Base-by-base conservation (phyloP, 768 basidiomycete genomes). In the Tricholoma terreum region DNA sequence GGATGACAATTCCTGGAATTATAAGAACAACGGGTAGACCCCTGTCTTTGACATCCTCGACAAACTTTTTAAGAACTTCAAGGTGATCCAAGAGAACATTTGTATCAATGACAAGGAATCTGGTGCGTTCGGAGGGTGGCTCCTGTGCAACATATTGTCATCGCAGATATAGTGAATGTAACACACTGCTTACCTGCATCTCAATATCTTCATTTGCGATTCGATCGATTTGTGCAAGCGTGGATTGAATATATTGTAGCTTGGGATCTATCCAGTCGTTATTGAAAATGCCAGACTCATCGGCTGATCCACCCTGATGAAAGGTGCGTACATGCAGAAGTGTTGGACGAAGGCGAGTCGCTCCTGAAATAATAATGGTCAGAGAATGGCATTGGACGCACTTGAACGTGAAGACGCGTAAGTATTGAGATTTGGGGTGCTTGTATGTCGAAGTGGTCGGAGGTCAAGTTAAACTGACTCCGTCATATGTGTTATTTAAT, bases 71-170 rank as follows among this genome's bases (percentile, higher is more conserved):
- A 58, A 92, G 69, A 36, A 82, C 77, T 54, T 84, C 83, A 58
- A 91, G 80, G 58, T 84, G 77, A 65, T 85, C 83, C 62, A 90
- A 70, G 24, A 94, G 74, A 59, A 92, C 81, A 62, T 93, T 94
- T 27, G 91, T 93, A 65, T 94, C 91, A 31, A 91, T 67, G 14
- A 93, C 81, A 51, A 92, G 64, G 61, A 80, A 81, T 15, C 74
- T 71, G 34, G 73, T 65, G 56, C 62, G 71, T 61, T 79, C 79
- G 6, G 73, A 71, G 35, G 75, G 59, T 34, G 80, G 75, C 10
- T 73, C 74, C 80, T 84, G n/a, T 15, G 21, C n/a, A 19, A 36
- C 42, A 19, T 42, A 51, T 54, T 49, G 46, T 42, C 24, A 30
- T 54, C 46, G 22, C 58, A 59, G 48, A 22, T 45, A 42, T 36